Base-by-base conservation (phyloP, 2,329 filamentous ascomycete genomes). In the Aureobasidium subglaciale region DNA sequence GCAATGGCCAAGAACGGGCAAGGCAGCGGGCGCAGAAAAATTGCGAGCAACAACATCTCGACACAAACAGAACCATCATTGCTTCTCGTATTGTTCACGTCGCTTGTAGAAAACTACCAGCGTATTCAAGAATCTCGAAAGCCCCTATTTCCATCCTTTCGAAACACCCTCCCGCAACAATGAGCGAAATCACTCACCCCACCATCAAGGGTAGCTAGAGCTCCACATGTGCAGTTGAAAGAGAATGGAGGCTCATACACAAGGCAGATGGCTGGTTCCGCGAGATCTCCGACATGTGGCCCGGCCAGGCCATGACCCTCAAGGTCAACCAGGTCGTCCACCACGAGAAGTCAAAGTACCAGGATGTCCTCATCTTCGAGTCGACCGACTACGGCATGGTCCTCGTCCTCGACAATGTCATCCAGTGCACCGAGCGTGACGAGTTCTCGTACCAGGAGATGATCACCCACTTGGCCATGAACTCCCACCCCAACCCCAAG, bases 391-490 rank as follows among this genome's bases (percentile, higher is more conserved):
- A 97, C 74, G 93, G 93, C 74, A 95, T 85, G 70, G 92, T 97
- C 59, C 82, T 99, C 58, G 92, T 99, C 61, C 84, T 99, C 64
- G 93, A 99, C 82, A 97, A 97, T 72, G 93, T 96, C 72, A 96
- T 99, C 74, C 93, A 99, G 78, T 90, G 86, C 83, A 97, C 93
- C 65, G 93, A 99, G 84, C 86, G 92, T 63, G 90, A 99, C 71
- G 93, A 99, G 80, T 99, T 97, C 81, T 90, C 91, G 73, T 85
- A 81, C 62, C 93, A 99, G 81, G 93, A 99, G 83, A 99, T 99
- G 93, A 99, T 99, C 76, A 91, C 92, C 65, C 90, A 99, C 77
- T 82, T 99, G 64, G 93, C 90, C 76, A 90, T 99, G 87, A 93
- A 95, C 83, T 90, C 92, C 54, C 93, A 99, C 83, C 93, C 93